phyloP scores from a whole-genome alignment of 345 rosid genomes.

The Cardamine occulta region DNA sequence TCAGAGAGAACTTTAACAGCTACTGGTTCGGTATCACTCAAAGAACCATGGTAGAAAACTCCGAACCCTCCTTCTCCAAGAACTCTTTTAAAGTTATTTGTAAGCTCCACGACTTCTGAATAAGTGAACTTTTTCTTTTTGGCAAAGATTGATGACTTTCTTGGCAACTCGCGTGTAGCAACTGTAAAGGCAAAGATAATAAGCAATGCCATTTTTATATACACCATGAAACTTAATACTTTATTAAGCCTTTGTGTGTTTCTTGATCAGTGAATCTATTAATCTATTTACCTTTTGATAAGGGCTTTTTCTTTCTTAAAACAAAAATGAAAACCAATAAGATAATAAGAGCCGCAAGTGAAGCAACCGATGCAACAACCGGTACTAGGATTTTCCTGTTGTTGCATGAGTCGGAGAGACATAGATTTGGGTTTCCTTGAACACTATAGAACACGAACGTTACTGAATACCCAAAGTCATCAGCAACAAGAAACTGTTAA shows the following conservation, averaged over 20 bases:
- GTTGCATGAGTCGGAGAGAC: constrained; percentile 41
- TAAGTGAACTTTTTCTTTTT: constrained; percentile 44
- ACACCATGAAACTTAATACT: background rate
- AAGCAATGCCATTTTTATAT: constrained; percentile 6
- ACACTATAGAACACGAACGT: constrained; percentile 16
- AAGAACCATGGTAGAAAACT: constrained; percentile 46
- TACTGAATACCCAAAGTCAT: background rate
- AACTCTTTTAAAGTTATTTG: constrained; percentile 43
- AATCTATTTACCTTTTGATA: background rate
- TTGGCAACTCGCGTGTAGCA: constrained; percentile 21
- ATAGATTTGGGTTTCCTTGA: constrained; percentile 47
- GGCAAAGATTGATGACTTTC: constrained; percentile 21
- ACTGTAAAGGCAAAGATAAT: background rate
- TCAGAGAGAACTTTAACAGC: constrained; percentile 52
- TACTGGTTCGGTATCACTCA: constrained; percentile 41
- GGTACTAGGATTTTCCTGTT: constrained; percentile 32
- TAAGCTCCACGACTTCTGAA: constrained; percentile 43
- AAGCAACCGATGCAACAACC: constrained; percentile 36
- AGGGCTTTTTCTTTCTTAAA: constrained; percentile 18
- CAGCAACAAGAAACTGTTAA: background rate
- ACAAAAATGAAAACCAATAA: constrained; percentile 22
- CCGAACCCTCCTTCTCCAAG: constrained; percentile 54
- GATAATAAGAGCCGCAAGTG: constrained; percentile 17
- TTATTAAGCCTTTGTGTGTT: background rate
- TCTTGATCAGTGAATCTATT: background rate